Base-by-base conservation (phyloP, 495 filamentous ascomycete species). In the Penicillium psychrofluorescens region DNA sequence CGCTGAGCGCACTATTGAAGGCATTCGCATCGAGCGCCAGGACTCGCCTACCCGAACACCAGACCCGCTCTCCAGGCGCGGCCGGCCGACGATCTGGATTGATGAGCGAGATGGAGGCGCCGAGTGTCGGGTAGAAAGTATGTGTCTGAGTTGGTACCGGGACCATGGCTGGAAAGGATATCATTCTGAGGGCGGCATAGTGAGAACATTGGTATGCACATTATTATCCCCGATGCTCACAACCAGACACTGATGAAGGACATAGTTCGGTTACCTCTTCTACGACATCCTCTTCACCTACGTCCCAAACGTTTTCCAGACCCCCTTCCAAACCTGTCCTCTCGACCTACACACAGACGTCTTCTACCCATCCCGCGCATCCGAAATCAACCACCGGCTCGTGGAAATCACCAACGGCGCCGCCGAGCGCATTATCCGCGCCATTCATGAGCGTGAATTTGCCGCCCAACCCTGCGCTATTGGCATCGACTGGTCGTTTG, bases 241-340 rank as follows among this genome's bases (percentile, higher is more conserved):
- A 27, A 10, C 30, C 8, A 14, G 7, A 14, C 34, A 16, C 12
- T 38, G 35, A 2, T 11, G 1, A 28, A 38, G 2, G 2, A n/a
- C 14, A 9, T 32, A 75, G 41, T 95, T 95, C 62, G 87, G 80
- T 16, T 89, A 89, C 53, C 78, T 98, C 14, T 95, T 98, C 68
- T 90, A 82, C 70, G 91, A 97, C 64, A 78, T 96, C 29, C 73
- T 98, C 6, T 97, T 96, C 67, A 75, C 90, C 30, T 95, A 95
- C 64, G 76, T 96, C 27, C 90, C 92, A 15, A 95, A 95, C 51
- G 91, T 97, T 49, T 98, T 97, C 66, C 89, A 97, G 58, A 98
- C 91, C 4, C 74, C 84, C 6, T 98, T 84, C 61, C 92, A 98
- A 58, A 95, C 88, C 1, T 94, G 88, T 54, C 92, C 92, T 1